Evolutionary conservation across 108 stramenopile species (phyloP), one percentile per base, ranked within the genome.

Genomic region (Asterionellopsis glacialis): DNA sequence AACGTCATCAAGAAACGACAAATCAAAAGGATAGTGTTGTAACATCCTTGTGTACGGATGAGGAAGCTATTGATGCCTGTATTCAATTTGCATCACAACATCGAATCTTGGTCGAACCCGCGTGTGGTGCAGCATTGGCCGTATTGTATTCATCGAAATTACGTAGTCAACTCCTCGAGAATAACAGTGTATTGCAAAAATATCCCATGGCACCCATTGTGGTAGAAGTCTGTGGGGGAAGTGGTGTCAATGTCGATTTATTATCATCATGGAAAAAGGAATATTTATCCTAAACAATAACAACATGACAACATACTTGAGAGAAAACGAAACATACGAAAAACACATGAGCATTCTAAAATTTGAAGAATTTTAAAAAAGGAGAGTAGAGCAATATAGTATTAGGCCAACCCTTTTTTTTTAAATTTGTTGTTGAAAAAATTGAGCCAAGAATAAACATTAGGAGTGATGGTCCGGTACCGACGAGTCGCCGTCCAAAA

Each of bases 101-200:
- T 62, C 82, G 95, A 15, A 73, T 94, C 45, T 64, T 96, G 50
- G 91, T 96, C 0, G 95, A 96, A 69, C 95, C 95, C 0, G 91
- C 95, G 0, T 94, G 92, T 78, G 95, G 93, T 11, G 95, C 95
- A 12, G 82, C 91, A 12, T 62, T 94, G 51, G 91, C 91, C 14
- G 74, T 82, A n/a, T 59, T 82, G 47, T 92, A 88, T 62, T 77
- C 78, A 23, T 77, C 85, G 23, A 70, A 87, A 41, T 65, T 90
- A 56, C 70, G 86, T 15, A 41, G 65, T 9, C 41, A 61, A 43
- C 68, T 59, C 40, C 55, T 92, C 10, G 42, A 49, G 18, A 45
- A 50, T 15, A 16, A n/a, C 44, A 27, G 71, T 48, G 39, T 45
- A 26, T 22, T 19, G 13, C 19, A 28, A 18, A 2, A 33, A 33